Evolutionary conservation across 1,139 yeast genomes (phyloP).

Genomic region (Pneumocystis canis): DNA sequence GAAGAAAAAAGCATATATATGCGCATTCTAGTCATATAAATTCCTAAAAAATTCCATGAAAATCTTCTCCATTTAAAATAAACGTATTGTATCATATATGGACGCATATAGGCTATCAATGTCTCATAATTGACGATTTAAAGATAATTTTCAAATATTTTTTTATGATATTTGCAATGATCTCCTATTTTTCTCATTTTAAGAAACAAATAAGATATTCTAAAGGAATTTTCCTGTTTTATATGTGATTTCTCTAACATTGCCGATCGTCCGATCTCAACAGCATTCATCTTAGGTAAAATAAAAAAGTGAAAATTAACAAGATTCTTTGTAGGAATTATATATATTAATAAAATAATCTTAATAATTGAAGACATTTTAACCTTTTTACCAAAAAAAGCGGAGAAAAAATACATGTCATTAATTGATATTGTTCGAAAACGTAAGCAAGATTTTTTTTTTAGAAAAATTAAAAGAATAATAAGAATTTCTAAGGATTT

Average conservation of each 20-base stretch:
- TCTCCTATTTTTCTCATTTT: too few species aligned
- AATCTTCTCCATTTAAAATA: neutral
- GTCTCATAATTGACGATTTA: too few species aligned
- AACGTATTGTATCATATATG: neutral
- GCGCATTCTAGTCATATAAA: neutral
- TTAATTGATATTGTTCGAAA: neutral
- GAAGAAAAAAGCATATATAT: neutral
- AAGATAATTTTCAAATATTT: too few species aligned
- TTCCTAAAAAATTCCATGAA: neutral
- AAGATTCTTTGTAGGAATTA: neutral
- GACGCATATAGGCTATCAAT: too few species aligned
- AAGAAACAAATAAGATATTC: too few species aligned
- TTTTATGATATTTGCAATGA: too few species aligned
- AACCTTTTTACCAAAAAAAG: neutral
- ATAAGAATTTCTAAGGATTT: neutral
- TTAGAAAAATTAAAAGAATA: neutral
- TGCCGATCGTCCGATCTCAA: neutral
- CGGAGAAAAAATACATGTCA: neutral
- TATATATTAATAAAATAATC: neutral
- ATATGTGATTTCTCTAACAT: too few species aligned
- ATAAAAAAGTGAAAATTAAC: neutral
- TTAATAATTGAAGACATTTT: neutral
- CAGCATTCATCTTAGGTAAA: neutral
- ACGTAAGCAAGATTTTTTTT: neutral
- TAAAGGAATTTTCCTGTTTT: too few species aligned